phyloP scores from a whole-genome alignment of 2,329 filamentous ascomycete species.

The Apiospora koreana region DNA sequence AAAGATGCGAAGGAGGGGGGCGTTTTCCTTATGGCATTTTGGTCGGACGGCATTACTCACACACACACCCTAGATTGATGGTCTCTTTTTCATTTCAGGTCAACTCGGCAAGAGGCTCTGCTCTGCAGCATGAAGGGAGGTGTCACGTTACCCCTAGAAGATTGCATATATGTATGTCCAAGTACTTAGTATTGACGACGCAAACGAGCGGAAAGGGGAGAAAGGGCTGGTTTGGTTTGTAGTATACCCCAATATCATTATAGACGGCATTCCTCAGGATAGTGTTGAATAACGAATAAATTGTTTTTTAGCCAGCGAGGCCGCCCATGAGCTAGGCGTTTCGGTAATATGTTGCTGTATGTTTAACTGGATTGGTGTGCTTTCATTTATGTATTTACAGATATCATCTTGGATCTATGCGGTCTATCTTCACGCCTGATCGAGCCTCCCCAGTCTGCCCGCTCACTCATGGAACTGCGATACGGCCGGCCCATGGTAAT shows the following conservation, averaged over 20 bases:
- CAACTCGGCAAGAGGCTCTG: background rate
- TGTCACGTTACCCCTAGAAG: background rate
- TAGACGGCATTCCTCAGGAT: background rate
- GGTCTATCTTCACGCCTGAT: background rate
- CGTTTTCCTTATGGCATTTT: background rate
- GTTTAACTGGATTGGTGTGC: background rate
- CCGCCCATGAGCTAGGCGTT: too few species aligned
- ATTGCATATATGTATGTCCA: background rate
- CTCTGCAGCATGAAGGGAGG: background rate
- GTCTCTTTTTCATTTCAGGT: background rate
- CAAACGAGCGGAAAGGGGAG: background rate
- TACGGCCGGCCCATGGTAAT: background rate
- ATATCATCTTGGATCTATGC: background rate
- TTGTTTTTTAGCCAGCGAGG: too few species aligned
- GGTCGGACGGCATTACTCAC: background rate
- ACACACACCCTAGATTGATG: background rate
- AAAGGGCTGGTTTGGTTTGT: background rate
- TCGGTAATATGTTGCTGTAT: too few species aligned
- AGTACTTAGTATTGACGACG: background rate
- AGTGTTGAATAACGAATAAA: background rate
- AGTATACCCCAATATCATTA: slow-evolving; percentile 5
- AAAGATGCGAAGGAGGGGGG: background rate
- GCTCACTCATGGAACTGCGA: background rate
- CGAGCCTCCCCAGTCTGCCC: background rate
- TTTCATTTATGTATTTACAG: background rate